Evolutionary conservation across 2,329 filamentous ascomycete genomes (phyloP).

Genomic region (Ilyonectria destructans): DNA sequence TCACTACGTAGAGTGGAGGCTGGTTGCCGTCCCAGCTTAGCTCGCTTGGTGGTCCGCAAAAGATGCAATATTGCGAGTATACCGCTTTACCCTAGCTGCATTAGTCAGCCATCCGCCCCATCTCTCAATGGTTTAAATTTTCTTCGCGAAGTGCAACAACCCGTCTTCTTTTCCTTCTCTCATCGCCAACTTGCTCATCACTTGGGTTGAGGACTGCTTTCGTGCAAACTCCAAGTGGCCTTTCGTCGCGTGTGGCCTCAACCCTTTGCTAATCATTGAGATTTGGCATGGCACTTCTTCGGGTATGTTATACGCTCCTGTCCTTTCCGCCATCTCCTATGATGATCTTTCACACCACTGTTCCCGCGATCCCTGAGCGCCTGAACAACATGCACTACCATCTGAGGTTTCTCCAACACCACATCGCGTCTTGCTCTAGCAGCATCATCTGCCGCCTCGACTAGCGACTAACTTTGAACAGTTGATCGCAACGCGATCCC

Average conservation of each 20-base stretch:
- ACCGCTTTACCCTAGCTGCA: slow-evolving; percentile 18
- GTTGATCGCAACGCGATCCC: not conserved
- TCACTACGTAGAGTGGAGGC: slow-evolving; percentile 30
- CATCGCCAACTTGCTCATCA: slow-evolving; percentile 29
- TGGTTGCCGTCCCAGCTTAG: not conserved
- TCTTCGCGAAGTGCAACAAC: slow-evolving; percentile 23
- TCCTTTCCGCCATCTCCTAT: slow-evolving; percentile 51
- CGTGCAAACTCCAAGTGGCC: slow-evolving; percentile 13
- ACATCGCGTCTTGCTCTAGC: not conserved
- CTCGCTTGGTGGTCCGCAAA: not conserved
- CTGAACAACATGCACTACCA: slow-evolving; percentile 84
- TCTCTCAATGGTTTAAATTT: slow-evolving; percentile 42
- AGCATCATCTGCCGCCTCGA: not conserved
- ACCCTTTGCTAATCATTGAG: not conserved
- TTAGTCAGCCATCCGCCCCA: slow-evolving; percentile 45
- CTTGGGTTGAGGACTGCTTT: not conserved
- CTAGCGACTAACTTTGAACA: slow-evolving; percentile 14
- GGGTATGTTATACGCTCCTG: slow-evolving; percentile 44
- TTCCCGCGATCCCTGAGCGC: slow-evolving; percentile 76
- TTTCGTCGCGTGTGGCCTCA: not conserved
- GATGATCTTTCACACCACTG: slow-evolving; percentile 73
- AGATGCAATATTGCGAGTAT: slow-evolving; percentile 29
- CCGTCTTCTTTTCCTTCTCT: slow-evolving; percentile 23
- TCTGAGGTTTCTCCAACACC: slow-evolving; percentile 65
- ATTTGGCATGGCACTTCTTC: slow-evolving; percentile 9